Evolutionary conservation across 108 stramenopile species (phyloP), one percentile per base, ranked within the genome.

Genomic region (Cyclotella baltica): DNA sequence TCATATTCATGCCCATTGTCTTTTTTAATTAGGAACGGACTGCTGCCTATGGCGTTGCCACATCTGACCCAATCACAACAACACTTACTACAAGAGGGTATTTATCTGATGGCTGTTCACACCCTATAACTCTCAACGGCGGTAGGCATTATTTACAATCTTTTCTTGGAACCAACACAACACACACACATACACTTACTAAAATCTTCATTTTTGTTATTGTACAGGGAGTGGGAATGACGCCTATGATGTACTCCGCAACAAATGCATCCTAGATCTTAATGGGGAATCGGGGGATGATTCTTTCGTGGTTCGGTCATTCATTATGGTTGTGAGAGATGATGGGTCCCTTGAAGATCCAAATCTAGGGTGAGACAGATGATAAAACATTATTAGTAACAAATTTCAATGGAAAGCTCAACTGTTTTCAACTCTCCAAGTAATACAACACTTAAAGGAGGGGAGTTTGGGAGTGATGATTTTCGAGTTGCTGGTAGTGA

Each of bases 211-310:
- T 43, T 43, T 43, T 43, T 43, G 40, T 43, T 13, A 43, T 43
- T 43, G 6, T 43, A 13, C 40, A 43, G 40, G 40, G 6, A 31
- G 30, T 67, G 77, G 83, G 30, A 62, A 73, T 46, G 83, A 83
- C 35, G 50, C 48, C 19, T 83, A 73, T 40, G 77, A 83, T 59
- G 72, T 83, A 20, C 57, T 83, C 3, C 63, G 83, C 5, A 83
- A 83, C 52, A 72, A 66, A n/a, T 37, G 40, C 18, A 23, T 83
- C 20, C 51, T 83, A 23, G 77, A 78, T 46, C 72, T 83, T n/a
- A 83, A 83, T 59, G 83, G 83, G n/a, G 83, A 83, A 35, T 78
- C 76, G 20, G 76, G 61, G 4, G 62, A 78, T 53, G 83, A 83
- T 62, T 30, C 57, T 2, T 83, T 83, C 53, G 72, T 83, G 20